Conservation (phyloP, 2,329 filamentous ascomycete genomes). For the Botrytis sinoallii region DNA sequence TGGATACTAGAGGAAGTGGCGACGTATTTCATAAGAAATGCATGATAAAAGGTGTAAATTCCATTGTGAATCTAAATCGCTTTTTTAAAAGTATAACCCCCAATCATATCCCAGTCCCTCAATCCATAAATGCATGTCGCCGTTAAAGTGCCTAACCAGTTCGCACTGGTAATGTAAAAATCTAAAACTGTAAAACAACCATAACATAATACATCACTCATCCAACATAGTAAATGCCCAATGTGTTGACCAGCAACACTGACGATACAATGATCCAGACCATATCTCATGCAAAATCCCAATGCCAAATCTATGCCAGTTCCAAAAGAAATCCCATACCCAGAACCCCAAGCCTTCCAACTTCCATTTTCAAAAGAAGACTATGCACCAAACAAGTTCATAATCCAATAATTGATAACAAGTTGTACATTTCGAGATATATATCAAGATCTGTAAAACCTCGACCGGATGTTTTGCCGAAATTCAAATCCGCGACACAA, state of each 20-base stretch:
- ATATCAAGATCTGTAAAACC: not conserved
- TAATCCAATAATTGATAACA: not conserved
- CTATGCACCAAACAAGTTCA: not conserved
- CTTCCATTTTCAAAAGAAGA: not conserved
- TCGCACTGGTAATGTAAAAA: slow-evolving; percentile 9
- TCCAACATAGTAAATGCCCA: not conserved
- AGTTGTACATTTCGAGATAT: not conserved
- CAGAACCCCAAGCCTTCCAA: not conserved
- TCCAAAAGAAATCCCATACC: not conserved
- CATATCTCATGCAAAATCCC: not conserved
- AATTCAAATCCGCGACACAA: not conserved
- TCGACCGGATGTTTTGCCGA: not conserved
- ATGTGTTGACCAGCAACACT: not conserved
- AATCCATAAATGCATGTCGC: not conserved
- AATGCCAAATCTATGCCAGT: not conserved
- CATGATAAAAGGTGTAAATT: not conserved
- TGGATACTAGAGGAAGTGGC: not conserved
- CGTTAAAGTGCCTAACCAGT: not conserved
- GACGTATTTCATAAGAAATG: not conserved
- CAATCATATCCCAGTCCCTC: not conserved
- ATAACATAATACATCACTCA: not conserved
- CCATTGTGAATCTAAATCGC: not conserved
- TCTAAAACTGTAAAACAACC: not conserved
- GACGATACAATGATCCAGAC: not conserved
- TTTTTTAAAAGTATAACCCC: not conserved